Evolutionary conservation across 1,139 yeast genomes (phyloP).

Genomic region (Debaryomycetaceae sp.): DNA sequence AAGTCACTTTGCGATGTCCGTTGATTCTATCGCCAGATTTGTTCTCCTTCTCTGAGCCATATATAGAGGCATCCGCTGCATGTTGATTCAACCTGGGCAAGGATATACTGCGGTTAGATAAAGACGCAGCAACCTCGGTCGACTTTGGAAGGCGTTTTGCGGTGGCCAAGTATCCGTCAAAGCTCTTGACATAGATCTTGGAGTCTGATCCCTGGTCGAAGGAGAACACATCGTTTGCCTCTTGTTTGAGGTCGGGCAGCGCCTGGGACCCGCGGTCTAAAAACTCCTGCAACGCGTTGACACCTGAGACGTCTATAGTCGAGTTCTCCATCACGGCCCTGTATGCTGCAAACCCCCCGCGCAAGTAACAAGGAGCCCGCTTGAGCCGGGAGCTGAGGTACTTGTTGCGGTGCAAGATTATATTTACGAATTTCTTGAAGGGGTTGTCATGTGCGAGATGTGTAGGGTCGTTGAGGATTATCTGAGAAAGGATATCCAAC

Average conservation of each 20-base stretch:
- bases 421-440: conserved; percentile 39
- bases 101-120: too few species aligned
- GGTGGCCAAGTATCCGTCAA: conserved; percentile 30
- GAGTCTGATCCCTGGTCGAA: conserved; percentile 2
- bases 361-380: conserved; percentile 23
- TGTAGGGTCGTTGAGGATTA: conserved; percentile 8
- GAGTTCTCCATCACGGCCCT: conserved; percentile 20
- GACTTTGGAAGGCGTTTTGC: conserved; percentile 17
- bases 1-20: too few species aligned
- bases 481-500: conserved; percentile 20
- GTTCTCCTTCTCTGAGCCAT: too few species aligned
- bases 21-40: too few species aligned
- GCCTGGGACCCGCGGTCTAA: too few species aligned
- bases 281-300: conserved; percentile 4
- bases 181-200: conserved; percentile 24
- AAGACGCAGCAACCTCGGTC: too few species aligned
- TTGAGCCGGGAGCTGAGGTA: conserved; percentile 25
- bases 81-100: too few species aligned
- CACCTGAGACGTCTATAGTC: conserved; percentile 12
- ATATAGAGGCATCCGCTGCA: too few species aligned
- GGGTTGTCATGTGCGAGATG: conserved; percentile 24
- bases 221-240: conserved; percentile 5
- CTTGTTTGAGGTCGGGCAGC: conserved; percentile 12
- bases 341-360: conserved; percentile 36
- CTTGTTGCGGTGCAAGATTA: conserved; percentile 33